Evolutionary conservation across 2,329 filamentous ascomycete species (phyloP), one percentile per base, ranked within the genome.

Genomic region (Pseudogymnoascus sp.): DNA sequence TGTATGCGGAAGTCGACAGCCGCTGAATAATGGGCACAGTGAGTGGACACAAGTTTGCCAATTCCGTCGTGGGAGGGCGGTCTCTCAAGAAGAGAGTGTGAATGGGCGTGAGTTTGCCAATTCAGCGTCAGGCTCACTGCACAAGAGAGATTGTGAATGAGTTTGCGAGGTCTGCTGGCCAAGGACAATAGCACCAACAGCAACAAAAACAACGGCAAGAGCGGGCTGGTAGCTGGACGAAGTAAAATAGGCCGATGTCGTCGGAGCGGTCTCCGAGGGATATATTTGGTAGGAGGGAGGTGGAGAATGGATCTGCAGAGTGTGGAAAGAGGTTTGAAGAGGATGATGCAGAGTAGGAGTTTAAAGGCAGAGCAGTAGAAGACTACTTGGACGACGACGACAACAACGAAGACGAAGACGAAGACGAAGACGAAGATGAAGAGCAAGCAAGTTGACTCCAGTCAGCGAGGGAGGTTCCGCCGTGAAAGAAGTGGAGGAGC

Each of bases 121-220:
- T 52, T 18, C 41, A 30, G 23, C 5, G 23, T n/a, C 41, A 30
- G 26, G 23, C n/a, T 21, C 6, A 45, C 21, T 45, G 21, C 39
- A 45, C 21, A 8, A 23, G 38, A 23, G 23, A 48, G 41, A 52
- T 52, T 30, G 41, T 52, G 41, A 52, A 52, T 52, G 41, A 26
- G 41, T 18, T 52, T 52, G 41, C 41, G 41, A 52, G 41, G 41
- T 52, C 41, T 28, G 41, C n/a, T 52, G 41, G 41, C 5, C 26
- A 30, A 30, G 23, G 9, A 52, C 38, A 52, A 30, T 12, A 28
- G 18, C 41, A 52, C 28, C n/a, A 52, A 52, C 41, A 52, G 6
- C 41, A 28, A 30, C 41, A 52, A 52, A 8, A 52, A 52, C 41
- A 52, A 12, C 41, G 41, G 41, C 3, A 18, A 10, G 41, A 52